A percentile compares a stretch with the other conserved stretches of the same genome.
These are phyloP conservation scores for Aspergillus caelatus DNA, from an alignment of 2,329 filamentous ascomycete species.

Conservation along the genomic window DNA sequence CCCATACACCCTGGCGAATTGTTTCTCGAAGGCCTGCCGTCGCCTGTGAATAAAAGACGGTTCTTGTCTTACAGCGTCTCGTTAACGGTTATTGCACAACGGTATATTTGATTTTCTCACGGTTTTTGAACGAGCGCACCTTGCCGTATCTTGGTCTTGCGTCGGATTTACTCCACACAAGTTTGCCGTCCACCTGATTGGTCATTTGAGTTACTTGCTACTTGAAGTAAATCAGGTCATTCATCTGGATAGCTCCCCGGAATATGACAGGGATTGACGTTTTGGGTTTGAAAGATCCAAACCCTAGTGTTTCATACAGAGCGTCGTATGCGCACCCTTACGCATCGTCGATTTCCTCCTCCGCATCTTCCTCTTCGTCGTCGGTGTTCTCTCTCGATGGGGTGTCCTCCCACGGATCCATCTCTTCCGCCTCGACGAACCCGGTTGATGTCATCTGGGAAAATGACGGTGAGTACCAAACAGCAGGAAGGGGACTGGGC, in stretches of 20 bases:
- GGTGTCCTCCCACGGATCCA: slow-evolving; percentile 68
- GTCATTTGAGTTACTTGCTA: slow-evolving; percentile 20
- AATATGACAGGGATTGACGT: slow-evolving; percentile 49
- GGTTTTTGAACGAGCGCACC: slow-evolving; percentile 5
- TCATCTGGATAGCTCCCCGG: slow-evolving; percentile 32
- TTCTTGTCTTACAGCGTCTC: slow-evolving; percentile 32
- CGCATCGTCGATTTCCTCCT: slow-evolving; percentile 71
- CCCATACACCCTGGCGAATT: slow-evolving; percentile 29
- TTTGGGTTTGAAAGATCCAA: slow-evolving; percentile 45
- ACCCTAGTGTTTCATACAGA: slow-evolving; percentile 40
- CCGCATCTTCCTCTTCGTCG: slow-evolving; percentile 73
- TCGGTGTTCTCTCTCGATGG: slow-evolving; percentile 76
- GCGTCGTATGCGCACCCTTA: slow-evolving; percentile 58
- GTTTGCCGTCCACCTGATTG: slow-evolving; percentile 8
- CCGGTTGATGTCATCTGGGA: slow-evolving; percentile 58
- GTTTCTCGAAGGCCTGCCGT: slow-evolving; percentile 33
- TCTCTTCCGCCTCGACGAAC: slow-evolving; percentile 67
- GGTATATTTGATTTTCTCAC: slow-evolving; percentile 27
- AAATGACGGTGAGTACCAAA: slow-evolving; percentile 37
- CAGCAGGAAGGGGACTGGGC: slow-evolving; percentile 28
- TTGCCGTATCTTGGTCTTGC: slow-evolving; percentile 15
- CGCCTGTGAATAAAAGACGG: slow-evolving; percentile 36
- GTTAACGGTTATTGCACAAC: slow-evolving; percentile 36
- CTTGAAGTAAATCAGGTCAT: slow-evolving; percentile 20
- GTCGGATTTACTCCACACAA: background rate